Conservation (phyloP, 73 alveolate genomes). For the Tetrahymena thermophila region DNA sequence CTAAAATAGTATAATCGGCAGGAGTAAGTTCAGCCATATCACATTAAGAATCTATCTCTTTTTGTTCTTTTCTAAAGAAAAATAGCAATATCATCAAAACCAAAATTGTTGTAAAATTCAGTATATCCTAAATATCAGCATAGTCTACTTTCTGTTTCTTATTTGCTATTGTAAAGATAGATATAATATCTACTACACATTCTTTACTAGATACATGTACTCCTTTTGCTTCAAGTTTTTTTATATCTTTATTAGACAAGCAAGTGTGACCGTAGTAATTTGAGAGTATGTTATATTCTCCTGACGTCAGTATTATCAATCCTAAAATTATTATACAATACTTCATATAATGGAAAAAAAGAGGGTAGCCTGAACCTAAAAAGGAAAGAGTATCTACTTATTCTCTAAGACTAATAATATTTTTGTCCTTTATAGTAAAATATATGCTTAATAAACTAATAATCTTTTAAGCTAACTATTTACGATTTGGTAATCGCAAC, state of each 20-base stretch:
- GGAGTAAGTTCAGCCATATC: conserved; percentile 34
- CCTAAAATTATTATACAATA: conserved; percentile 22
- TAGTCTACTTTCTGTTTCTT: background rate
- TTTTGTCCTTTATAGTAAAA: background rate
- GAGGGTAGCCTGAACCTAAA: conserved; percentile 40
- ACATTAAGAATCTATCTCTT: conserved; percentile 8
- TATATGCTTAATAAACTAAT: background rate
- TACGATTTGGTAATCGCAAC: conserved; percentile 36
- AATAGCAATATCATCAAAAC: background rate
- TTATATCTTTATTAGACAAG: background rate
- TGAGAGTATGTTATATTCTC: background rate
- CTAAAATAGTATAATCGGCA: conserved; percentile 30
- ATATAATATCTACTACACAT: conserved; percentile 7
- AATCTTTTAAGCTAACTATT: background rate
- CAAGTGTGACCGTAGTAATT: conserved; percentile 14
- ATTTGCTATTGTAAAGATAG: conserved; percentile 15
- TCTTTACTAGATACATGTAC: background rate
- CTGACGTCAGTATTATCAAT: conserved; percentile 1
- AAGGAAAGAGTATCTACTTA: background rate
- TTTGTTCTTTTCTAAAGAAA: conserved; percentile 20
- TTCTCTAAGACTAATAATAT: background rate
- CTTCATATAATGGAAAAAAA: conserved; percentile 26
- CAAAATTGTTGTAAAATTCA: conserved; percentile 1
- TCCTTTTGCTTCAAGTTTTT: background rate
- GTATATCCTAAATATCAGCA: background rate